phyloP scores from a whole-genome alignment of 306 rosid genomes.

The Sindora glabra region DNA sequence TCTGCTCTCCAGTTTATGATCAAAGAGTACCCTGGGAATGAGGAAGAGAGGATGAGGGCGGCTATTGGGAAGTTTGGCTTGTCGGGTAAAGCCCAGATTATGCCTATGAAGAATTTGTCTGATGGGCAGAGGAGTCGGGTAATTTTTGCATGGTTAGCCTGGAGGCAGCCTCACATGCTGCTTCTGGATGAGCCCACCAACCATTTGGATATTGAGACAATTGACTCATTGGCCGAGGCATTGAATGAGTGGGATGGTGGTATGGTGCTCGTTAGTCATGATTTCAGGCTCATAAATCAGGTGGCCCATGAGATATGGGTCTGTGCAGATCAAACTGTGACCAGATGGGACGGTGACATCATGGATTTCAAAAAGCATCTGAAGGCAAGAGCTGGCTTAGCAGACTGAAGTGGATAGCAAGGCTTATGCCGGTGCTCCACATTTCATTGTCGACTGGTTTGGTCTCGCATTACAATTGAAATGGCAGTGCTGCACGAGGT shows the following conservation, averaged over 20 bases:
- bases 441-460: background rate
- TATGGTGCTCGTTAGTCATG: conserved; percentile 93
- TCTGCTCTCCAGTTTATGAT: conserved; percentile 82
- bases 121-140: conserved; percentile 98
- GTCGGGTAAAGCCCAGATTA: conserved; percentile 92
- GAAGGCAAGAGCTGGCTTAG: conserved; percentile 66
- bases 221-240: conserved; percentile 91
- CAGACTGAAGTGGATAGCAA: conserved; percentile 32
- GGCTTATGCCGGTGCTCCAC: background rate
- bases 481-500: conserved; percentile 13
- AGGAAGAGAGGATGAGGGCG: conserved; percentile 96
- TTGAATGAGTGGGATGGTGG: conserved; percentile 99
- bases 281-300: conserved; percentile 96
- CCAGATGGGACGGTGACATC: conserved; percentile 87
- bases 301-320: conserved; percentile 98
- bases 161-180: conserved; percentile 84
- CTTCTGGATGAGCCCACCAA: conserved; percentile 93
- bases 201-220: conserved; percentile 95
- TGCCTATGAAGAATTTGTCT: conserved; percentile 93
- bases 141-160: conserved; percentile 93
- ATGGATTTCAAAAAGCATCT: conserved; percentile 89
- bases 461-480: conserved; percentile 4
- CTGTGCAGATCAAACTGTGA: conserved; percentile 78
- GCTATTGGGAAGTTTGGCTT: conserved; percentile 89
- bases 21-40: conserved; percentile 84